These are phyloP conservation scores for Lagenidium giganteum DNA, from an alignment of 352 stramenopile genomes.

Conservation along the genomic window DNA sequence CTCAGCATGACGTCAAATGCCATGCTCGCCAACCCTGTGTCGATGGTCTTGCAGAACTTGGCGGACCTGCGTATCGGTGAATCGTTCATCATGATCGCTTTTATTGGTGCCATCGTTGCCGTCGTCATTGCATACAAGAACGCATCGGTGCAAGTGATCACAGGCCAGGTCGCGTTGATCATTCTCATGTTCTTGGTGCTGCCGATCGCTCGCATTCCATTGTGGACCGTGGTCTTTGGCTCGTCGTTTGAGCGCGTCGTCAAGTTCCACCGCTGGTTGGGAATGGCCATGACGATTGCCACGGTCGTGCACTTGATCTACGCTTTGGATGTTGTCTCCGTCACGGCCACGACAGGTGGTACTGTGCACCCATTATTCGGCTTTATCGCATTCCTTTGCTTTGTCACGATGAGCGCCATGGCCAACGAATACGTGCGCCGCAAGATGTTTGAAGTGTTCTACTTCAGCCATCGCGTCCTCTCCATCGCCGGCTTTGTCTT, in stretches of 20 bases:
- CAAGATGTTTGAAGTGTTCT: constrained; percentile 56
- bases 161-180: constrained; percentile 56
- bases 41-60: constrained; percentile 45
- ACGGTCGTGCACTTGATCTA: constrained; percentile 58
- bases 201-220: constrained; percentile 43
- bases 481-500: constrained; percentile 64
- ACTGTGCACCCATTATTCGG: constrained; percentile 47
- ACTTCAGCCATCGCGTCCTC: constrained; percentile 53
- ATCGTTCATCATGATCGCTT: constrained; percentile 58
- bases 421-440: constrained; percentile 47
- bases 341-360: constrained; percentile 30
- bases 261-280: constrained; percentile 85
- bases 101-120: constrained; percentile 39
- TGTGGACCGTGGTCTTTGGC: constrained; percentile 70
- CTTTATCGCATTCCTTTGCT: constrained; percentile 48
- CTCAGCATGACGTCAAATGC: constrained; percentile 51
- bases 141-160: constrained; percentile 27
- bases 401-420: constrained; percentile 42
- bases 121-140: constrained; percentile 32
- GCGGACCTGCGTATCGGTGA: constrained; percentile 60
- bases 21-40: constrained; percentile 26
- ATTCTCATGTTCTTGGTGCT: constrained; percentile 80
- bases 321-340: constrained; percentile 30
- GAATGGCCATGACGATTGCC: constrained; percentile 42
- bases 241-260: constrained; percentile 77